Evolutionary conservation across 495 filamentous ascomycete genomes (phyloP), one percentile per base, ranked within the genome.

Genomic region (Penicillium lagena): DNA sequence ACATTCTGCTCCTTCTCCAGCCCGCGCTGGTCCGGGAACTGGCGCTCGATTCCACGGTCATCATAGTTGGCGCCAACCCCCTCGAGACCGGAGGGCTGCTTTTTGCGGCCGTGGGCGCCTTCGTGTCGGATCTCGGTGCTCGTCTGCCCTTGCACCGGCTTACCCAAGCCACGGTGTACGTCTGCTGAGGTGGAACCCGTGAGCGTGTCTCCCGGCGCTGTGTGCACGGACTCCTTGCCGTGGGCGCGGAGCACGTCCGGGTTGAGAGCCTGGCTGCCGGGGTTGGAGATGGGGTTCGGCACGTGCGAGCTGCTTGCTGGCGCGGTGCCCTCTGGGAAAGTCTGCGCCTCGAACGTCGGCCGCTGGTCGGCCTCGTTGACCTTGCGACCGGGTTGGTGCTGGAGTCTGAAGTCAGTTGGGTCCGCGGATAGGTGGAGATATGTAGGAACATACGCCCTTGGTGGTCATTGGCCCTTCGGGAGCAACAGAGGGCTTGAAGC

Each of bases 381-480:
- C 45, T 77, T 70, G 31, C 70, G 60, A 49, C 87, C 87, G 12
- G 74, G 76, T 59, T 83, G 67, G 60, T 90, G 86, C 84, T 87
- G 58, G 14, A 38, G 45, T 59, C 45, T 49, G 46, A 14, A 40
- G 28, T 22, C 29, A 29, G 29, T 35, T 39, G n/a, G 29, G 31
- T 22, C 5, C n/a, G 31, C 31, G n/a, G 31, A 9, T 2, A 2
- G 31, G 1, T 33, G 1, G 5, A 1, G 5, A n/a, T 33, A 9
- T 2, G 9, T 15, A 8, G 12, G 10, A 10, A 65, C 72, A 52
- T 77, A 85, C 80, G 4, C 82, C 78, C 35, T 70, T 62, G 22
- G 67, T 76, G 7, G 66, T 71, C 15, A 76, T 42, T 7, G 80
- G 80, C 30, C 76, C 66, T 8, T 75, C 55, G n/a, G 67, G 70